Percentiles rank a stretch among this genome's conserved stretches.
These are phyloP conservation scores for Artemisia annua DNA, from an alignment of 129 eudicot genomes.

Conservation along the genomic window DNA sequence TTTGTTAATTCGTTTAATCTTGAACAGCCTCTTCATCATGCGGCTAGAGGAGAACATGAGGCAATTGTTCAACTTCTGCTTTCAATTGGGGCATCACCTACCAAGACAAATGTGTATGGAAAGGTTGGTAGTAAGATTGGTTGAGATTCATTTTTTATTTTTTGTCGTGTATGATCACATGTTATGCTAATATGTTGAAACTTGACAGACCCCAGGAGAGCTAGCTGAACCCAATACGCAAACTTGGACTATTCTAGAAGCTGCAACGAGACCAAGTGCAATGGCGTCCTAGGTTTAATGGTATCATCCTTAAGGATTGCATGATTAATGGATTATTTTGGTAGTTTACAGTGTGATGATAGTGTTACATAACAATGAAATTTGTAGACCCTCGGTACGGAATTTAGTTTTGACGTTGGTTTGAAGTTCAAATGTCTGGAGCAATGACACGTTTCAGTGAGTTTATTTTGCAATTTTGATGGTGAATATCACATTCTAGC, in stretches of 20 bases:
- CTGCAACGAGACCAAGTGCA: slow-evolving; percentile 31
- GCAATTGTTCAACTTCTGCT: slow-evolving; percentile 59
- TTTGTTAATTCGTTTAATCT: neutral
- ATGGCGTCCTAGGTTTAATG: slow-evolving; percentile 13
- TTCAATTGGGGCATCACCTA: slow-evolving; percentile 70
- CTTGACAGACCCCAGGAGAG: slow-evolving; percentile 64
- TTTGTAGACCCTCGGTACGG: too few relatives aligned
- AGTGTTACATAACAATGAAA: neutral
- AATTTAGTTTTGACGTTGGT: too few relatives aligned
- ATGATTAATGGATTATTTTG: slow-evolving; percentile 17
- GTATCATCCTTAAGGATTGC: slow-evolving; percentile 4
- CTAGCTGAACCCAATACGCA: slow-evolving; percentile 68
- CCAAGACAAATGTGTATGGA: slow-evolving; percentile 56
- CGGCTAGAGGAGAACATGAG: slow-evolving; percentile 87
- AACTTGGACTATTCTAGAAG: slow-evolving; percentile 57
- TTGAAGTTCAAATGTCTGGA: too few relatives aligned
- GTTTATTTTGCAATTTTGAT: neutral
- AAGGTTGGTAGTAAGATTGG: slow-evolving; percentile 49
- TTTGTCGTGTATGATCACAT: neutral
- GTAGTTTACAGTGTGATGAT: neutral
- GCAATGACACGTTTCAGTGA: neutral
- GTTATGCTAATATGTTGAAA: slow-evolving; percentile 11
- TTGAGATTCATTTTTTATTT: neutral
- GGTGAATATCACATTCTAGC: neutral
- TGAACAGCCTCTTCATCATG: slow-evolving; percentile 91